Conservation (phyloP, 805 yeast genomes). For the Myxozyma kluyveri region DNA sequence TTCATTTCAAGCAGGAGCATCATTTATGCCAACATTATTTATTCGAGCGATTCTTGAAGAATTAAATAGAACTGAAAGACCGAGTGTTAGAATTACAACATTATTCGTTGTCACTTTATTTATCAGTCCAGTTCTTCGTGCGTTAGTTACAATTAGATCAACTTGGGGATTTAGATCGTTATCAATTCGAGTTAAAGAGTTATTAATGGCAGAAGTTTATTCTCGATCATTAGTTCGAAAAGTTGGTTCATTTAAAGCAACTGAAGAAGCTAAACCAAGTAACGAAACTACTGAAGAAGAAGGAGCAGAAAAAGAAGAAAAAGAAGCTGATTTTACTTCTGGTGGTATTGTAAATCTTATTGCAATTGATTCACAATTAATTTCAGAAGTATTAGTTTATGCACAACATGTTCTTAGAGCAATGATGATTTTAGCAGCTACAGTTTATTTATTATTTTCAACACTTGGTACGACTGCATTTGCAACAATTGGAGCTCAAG, state of each 20-base stretch:
- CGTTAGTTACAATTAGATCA: conserved; percentile 70
- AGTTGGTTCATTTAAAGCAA: conserved; percentile 63
- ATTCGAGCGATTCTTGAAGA: conserved; percentile 76
- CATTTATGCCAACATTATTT: conserved; percentile 73
- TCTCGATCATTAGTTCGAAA: conserved; percentile 85
- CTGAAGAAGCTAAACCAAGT: conserved; percentile 5
- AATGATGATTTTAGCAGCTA: conserved; percentile 5
- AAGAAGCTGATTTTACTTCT: conserved; percentile 10
- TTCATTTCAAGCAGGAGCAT: conserved; percentile 54
- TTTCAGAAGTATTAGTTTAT: conserved; percentile 9
- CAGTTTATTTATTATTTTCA: conserved; percentile 5
- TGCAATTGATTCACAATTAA: conserved; percentile 41
- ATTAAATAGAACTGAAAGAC: conserved; percentile 64
- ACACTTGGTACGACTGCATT: conserved; percentile 15
- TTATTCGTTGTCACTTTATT: conserved; percentile 85
- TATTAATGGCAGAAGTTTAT: conserved; percentile 84
- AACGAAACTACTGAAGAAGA: conserved; percentile 5
- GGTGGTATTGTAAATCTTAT: conserved; percentile 56
- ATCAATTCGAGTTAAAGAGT: conserved; percentile 82
- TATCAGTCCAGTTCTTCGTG: conserved; percentile 49
- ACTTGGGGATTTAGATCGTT: conserved; percentile 85
- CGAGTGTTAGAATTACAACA: conserved; percentile 47
- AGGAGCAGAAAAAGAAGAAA: neutral
- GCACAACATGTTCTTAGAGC: conserved; percentile 40
- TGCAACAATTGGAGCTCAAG: conserved; percentile 15